phyloP scores from a whole-genome alignment of 1,139 yeast species.

The Schwanniomyces etchellsii region DNA sequence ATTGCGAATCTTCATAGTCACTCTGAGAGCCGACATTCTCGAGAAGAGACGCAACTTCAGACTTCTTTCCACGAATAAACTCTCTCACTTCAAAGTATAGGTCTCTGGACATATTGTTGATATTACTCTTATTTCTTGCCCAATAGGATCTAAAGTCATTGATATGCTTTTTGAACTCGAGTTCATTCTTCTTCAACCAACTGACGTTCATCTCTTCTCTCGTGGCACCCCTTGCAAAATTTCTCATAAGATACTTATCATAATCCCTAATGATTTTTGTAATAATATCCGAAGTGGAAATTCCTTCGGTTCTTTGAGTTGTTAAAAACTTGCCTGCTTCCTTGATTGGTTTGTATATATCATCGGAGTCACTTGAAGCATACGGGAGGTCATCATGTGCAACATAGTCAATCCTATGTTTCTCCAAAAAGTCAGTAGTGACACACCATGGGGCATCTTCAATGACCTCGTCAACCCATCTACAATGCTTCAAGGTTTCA shows the following conservation, averaged over 20 bases:
- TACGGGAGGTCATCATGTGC: slow-evolving; percentile 98
- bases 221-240: slow-evolving; percentile 96
- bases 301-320: slow-evolving; percentile 95
- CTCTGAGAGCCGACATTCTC: slow-evolving; percentile 18
- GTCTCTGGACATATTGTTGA: slow-evolving; percentile 75
- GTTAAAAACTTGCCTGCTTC: slow-evolving; percentile 85
- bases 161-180: slow-evolving; percentile 87
- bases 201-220: slow-evolving; percentile 93
- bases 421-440: slow-evolving; percentile 68
- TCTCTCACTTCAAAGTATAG: slow-evolving; percentile 79
- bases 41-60: slow-evolving; percentile 27
- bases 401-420: slow-evolving; percentile 87
- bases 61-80: slow-evolving; percentile 53
- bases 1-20: slow-evolving; percentile 26
- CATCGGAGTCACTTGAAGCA: slow-evolving; percentile 81
- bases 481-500: slow-evolving; percentile 85
- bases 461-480: slow-evolving; percentile 96
- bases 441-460: slow-evolving; percentile 96
- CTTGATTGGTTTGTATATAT: slow-evolving; percentile 88
- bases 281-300: slow-evolving; percentile 91
- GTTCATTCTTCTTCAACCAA: slow-evolving; percentile 94
- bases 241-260: slow-evolving; percentile 93
- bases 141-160: slow-evolving; percentile 81
- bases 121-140: slow-evolving; percentile 63
- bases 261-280: slow-evolving; percentile 92